Conservation (phyloP, 257 asterid genomes). For the Scutellaria baicalensis region DNA sequence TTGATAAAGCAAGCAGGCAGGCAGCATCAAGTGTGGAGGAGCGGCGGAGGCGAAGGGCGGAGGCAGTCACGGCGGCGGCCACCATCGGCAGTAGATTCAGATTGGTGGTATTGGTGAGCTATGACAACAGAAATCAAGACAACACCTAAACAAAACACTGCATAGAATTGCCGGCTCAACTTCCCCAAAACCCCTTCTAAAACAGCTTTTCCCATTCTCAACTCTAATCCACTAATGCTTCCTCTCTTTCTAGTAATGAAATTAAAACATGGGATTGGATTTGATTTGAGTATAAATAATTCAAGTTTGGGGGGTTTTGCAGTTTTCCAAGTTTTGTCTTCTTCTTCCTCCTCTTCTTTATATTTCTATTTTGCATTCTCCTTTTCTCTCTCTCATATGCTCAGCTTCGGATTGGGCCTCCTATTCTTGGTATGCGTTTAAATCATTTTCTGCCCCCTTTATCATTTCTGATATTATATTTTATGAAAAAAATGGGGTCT, state of each 20-base stretch:
- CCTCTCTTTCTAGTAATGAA: background rate
- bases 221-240: background rate
- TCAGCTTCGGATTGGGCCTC: background rate
- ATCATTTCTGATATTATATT: too few relatives aligned
- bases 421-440: background rate
- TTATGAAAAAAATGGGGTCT: too few relatives aligned
- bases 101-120: constrained; percentile 14
- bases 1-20: too few relatives aligned
- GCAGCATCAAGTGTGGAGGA: too few relatives aligned
- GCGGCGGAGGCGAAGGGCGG: background rate
- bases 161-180: constrained; percentile 40
- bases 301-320: background rate
- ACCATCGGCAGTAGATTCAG: background rate
- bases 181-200: constrained; percentile 22
- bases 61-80: constrained; percentile 1
- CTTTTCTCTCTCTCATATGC: too few relatives aligned
- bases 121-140: constrained; percentile 25
- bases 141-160: constrained; percentile 39
- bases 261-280: too few relatives aligned
- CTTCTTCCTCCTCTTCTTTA: too few relatives aligned
- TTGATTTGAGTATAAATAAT: background rate
- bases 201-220: constrained; percentile 17
- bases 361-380: too few relatives aligned
- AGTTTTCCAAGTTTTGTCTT: background rate
- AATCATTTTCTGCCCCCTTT: background rate